A percentile compares a stretch with the other conserved stretches of the same genome.
Conservation (phyloP, 1,139 yeast species). For the Yamadazyma blattariae region DNA sequence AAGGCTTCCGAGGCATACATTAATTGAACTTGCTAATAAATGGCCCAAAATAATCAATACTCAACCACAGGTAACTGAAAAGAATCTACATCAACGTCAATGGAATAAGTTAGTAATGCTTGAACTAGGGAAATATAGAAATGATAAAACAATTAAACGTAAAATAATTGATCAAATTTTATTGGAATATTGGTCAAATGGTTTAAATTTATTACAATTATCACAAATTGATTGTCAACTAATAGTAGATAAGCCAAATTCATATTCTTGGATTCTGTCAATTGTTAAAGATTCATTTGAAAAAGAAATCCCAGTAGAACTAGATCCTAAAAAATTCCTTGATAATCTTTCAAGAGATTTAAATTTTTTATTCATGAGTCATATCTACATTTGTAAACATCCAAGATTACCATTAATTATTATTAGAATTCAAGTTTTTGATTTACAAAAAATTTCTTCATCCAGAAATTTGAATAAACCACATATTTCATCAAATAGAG, state of each 20-base stretch:
- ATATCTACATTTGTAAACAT: conserved; percentile 66
- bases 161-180: conserved; percentile 49
- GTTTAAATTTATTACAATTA: conserved; percentile 64
- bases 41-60: conserved; percentile 40
- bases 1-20: conserved; percentile 33
- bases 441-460: conserved; percentile 31
- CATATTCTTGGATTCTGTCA: conserved; percentile 57
- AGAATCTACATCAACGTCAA: conserved; percentile 21
- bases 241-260: conserved; percentile 54
- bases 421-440: conserved; percentile 68
- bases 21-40: conserved; percentile 28
- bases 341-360: conserved; percentile 46
- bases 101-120: conserved; percentile 23
- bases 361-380: conserved; percentile 49
- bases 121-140: conserved; percentile 13
- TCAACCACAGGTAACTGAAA: conserved; percentile 27
- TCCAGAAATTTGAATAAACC: conserved; percentile 22
- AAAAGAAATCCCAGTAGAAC: conserved; percentile 30
- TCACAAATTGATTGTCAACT: conserved; percentile 72
- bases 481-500: conserved; percentile 50
- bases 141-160: conserved; percentile 32
- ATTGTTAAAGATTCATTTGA: conserved; percentile 44
- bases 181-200: conserved; percentile 58
- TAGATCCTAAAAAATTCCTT: conserved; percentile 47
- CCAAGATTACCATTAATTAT: conserved; percentile 59